phyloP scores from a whole-genome alignment of 2,329 filamentous ascomycete species.

The Monosporascus sp. region DNA sequence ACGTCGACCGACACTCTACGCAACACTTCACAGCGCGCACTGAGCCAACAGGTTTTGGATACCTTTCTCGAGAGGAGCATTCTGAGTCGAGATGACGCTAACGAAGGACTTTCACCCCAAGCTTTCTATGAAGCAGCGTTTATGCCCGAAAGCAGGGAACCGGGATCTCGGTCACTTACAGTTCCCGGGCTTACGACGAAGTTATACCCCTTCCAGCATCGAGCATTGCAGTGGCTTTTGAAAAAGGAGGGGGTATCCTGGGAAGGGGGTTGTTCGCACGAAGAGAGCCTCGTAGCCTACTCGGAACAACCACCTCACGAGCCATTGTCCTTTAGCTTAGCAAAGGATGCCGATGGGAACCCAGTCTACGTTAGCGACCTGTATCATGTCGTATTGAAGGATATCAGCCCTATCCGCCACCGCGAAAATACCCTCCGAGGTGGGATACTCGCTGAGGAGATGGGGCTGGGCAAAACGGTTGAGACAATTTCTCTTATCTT shows the following conservation, averaged over 20 bases:
- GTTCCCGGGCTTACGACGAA: constrained; percentile 41
- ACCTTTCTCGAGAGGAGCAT: constrained; percentile 22
- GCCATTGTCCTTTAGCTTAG: constrained; percentile 39
- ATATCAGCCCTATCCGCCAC: constrained; percentile 39
- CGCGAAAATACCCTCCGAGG: constrained; percentile 40
- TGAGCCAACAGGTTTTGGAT: constrained; percentile 32
- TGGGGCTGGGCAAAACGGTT: constrained; percentile 77
- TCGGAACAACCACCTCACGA: constrained; percentile 10
- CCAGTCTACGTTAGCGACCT: constrained; percentile 46
- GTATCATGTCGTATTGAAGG: constrained; percentile 51
- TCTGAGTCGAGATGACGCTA: constrained; percentile 2
- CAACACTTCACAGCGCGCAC: constrained; percentile 20
- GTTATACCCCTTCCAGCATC: constrained; percentile 67
- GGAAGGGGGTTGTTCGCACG: constrained; percentile 16
- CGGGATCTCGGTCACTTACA: constrained; percentile 30
- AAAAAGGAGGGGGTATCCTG: constrained; percentile 57
- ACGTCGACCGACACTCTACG: constrained; percentile 30
- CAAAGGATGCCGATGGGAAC: constrained; percentile 39
- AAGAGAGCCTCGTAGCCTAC: constrained; percentile 20
- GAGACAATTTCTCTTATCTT: constrained; percentile 68
- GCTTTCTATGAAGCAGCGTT: constrained; percentile 67
- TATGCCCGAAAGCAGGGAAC: constrained; percentile 46
- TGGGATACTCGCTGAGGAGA: constrained; percentile 73
- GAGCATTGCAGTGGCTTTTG: constrained; percentile 66
- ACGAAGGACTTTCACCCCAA: constrained; percentile 36